A percentile compares a stretch with the other conserved stretches of the same genome.
phyloP scores from a whole-genome alignment of 1,139 yeast species.

The Suhomyces atakaporum region DNA sequence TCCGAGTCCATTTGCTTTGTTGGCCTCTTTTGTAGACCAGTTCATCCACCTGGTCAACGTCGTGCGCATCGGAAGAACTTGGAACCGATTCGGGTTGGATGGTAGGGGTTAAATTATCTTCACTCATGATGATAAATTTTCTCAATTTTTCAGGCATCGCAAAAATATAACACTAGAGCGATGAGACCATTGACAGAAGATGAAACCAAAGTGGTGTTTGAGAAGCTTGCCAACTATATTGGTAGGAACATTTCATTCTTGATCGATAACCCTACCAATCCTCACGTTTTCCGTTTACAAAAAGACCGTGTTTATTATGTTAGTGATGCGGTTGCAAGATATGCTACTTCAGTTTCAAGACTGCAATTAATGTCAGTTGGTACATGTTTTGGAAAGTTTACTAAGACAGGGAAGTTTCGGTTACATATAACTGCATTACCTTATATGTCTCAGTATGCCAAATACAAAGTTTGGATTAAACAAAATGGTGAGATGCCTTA shows the following conservation, averaged over 20 bases:
- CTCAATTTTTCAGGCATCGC: too few species aligned
- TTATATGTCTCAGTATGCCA: slow-evolving; percentile 82
- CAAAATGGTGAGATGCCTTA: slow-evolving; percentile 98
- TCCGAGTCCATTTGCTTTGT: slow-evolving; percentile 43
- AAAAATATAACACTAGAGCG: slow-evolving; percentile 6
- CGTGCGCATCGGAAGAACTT: too few species aligned
- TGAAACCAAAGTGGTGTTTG: slow-evolving; percentile 94
- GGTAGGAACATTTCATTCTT: slow-evolving; percentile 90
- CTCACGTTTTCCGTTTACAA: slow-evolving; percentile 93
- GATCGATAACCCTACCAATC: slow-evolving; percentile 85
- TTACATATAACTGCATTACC: slow-evolving; percentile 90
- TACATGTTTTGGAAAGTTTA: slow-evolving; percentile 91
- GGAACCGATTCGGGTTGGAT: too few species aligned
- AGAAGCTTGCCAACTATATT: slow-evolving; percentile 91
- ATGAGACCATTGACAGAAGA: slow-evolving; percentile 98
- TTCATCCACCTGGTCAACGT: slow-evolving; percentile 21
- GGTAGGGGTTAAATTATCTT: too few species aligned
- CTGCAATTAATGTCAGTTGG: slow-evolving; percentile 90
- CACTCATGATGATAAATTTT: slow-evolving; percentile 3
- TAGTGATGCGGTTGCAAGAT: slow-evolving; percentile 75
- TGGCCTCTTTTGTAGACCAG: slow-evolving; percentile 45
- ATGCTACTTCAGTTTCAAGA: slow-evolving; percentile 89
- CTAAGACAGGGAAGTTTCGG: slow-evolving; percentile 95
- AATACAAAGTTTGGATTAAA: slow-evolving; percentile 94
- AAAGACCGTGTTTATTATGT: slow-evolving; percentile 96